Percentiles rank a stretch among this genome's conserved stretches.
Conservation (phyloP, 2,329 filamentous ascomycete genomes). For the Exophiala sp. region DNA sequence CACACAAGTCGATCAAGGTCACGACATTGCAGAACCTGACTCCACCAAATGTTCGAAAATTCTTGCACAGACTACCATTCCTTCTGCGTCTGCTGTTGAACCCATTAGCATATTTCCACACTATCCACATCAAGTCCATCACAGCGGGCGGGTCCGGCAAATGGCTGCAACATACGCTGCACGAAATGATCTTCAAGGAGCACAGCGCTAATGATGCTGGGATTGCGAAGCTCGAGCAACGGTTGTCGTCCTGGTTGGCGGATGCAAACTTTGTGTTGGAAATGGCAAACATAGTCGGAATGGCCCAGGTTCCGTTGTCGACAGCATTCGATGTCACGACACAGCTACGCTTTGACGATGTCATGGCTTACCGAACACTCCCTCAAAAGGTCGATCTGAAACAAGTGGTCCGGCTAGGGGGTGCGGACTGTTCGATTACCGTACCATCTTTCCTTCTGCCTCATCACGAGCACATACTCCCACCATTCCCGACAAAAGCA, state of each 20-base stretch:
- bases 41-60: slow-evolving; percentile 40
- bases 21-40: slow-evolving; percentile 47
- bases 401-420: slow-evolving; percentile 50
- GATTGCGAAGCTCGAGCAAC: slow-evolving; percentile 44
- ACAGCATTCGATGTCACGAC: slow-evolving; percentile 48
- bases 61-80: slow-evolving; percentile 51
- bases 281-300: slow-evolving; percentile 43
- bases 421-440: slow-evolving; percentile 48
- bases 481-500: slow-evolving; percentile 37
- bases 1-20: slow-evolving; percentile 46
- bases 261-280: slow-evolving; percentile 54
- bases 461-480: slow-evolving; percentile 54
- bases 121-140: slow-evolving; percentile 49
- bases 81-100: slow-evolving; percentile 48
- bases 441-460: slow-evolving; percentile 52
- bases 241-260: slow-evolving; percentile 49
- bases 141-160: slow-evolving; percentile 50
- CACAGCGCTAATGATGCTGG: slow-evolving; percentile 44
- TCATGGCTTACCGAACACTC: slow-evolving; percentile 50
- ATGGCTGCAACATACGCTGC: slow-evolving; percentile 48
- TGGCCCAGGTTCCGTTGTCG: slow-evolving; percentile 49
- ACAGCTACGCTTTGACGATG: slow-evolving; percentile 45
- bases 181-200: slow-evolving; percentile 49
- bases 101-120: slow-evolving; percentile 52
- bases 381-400: slow-evolving; percentile 42